These are phyloP conservation scores for Actinidia polygama DNA, from an alignment of 179 eudicot species.

Conservation along the genomic window DNA sequence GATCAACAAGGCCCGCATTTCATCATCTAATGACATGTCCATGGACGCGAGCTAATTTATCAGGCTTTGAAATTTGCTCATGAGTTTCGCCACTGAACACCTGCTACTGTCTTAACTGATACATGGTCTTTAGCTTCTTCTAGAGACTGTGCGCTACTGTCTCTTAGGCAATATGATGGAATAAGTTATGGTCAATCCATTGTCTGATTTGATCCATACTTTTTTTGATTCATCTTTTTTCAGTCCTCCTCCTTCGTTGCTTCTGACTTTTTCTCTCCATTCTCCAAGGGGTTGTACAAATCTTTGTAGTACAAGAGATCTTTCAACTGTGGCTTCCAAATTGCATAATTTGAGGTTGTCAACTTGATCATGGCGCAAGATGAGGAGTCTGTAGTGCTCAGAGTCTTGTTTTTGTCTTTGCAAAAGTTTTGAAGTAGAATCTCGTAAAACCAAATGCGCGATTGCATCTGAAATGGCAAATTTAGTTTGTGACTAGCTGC, in stretches of 20 bases:
- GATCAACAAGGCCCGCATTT: neutral
- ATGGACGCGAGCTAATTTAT: neutral
- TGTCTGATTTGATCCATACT: neutral
- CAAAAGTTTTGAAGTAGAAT: no score
- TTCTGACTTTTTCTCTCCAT: neutral
- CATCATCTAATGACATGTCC: neutral
- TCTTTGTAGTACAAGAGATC: neutral
- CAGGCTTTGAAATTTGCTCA: neutral
- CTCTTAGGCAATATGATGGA: neutral
- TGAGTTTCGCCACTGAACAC: neutral
- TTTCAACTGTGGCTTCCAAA: neutral
- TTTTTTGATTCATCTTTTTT: neutral
- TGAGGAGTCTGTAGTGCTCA: no score
- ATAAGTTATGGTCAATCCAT: neutral
- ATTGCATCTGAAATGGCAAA: no score
- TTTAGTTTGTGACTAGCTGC: no score
- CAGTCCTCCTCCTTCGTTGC: neutral
- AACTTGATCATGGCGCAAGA: no score
- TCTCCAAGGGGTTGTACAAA: neutral
- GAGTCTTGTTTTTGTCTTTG: no score
- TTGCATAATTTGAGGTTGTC: neutral
- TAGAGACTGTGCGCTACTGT: neutral
- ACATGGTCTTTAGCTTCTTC: neutral
- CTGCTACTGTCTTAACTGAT: neutral
- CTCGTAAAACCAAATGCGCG: no score